Evolutionary conservation across 768 basidiomycete genomes (phyloP).

Genomic region (Kwoniella heveanensis): DNA sequence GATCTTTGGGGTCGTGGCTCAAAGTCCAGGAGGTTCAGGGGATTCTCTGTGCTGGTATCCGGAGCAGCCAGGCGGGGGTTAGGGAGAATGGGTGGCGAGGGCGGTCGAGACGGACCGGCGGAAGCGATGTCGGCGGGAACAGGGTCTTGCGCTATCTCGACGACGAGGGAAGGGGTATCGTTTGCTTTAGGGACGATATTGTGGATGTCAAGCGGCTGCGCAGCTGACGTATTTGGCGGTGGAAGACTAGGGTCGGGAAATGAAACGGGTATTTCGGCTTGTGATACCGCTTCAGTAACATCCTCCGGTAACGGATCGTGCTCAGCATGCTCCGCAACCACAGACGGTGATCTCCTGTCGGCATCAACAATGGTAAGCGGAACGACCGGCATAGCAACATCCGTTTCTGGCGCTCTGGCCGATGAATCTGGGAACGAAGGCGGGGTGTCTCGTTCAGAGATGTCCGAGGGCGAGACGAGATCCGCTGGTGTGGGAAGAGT

Average conservation of each 20-base stretch:
- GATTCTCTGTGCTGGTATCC: conserved; percentile 6
- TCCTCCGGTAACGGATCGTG: conserved; percentile 13
- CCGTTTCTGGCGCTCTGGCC: conserved; percentile 15
- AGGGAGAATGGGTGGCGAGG: conserved; percentile 30
- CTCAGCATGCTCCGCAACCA: conserved; percentile 19
- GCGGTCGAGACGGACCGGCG: conserved; percentile 12
- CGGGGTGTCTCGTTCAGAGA: neutral
- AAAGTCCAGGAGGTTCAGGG: conserved; percentile 16
- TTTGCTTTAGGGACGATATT: conserved; percentile 14
- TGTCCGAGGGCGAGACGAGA: neutral
- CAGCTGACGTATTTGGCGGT: conserved; percentile 30
- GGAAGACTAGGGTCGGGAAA: conserved; percentile 38
- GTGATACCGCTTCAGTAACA: neutral
- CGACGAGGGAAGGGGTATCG: conserved; percentile 16
- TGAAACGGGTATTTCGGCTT: conserved; percentile 16
- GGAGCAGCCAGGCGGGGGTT: conserved; percentile 22
- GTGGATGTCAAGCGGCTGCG: conserved; percentile 15
- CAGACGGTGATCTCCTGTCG: conserved; percentile 21
- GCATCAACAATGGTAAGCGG: conserved; percentile 10
- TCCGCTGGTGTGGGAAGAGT: neutral
- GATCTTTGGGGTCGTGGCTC: conserved; percentile 7
- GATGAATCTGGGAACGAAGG: conserved; percentile 22
- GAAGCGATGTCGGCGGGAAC: conserved; percentile 4
- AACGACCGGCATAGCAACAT: neutral
- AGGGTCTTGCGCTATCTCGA: conserved; percentile 20